phyloP scores from a whole-genome alignment of 257 asterid genomes.

The Mentha longifolia region DNA sequence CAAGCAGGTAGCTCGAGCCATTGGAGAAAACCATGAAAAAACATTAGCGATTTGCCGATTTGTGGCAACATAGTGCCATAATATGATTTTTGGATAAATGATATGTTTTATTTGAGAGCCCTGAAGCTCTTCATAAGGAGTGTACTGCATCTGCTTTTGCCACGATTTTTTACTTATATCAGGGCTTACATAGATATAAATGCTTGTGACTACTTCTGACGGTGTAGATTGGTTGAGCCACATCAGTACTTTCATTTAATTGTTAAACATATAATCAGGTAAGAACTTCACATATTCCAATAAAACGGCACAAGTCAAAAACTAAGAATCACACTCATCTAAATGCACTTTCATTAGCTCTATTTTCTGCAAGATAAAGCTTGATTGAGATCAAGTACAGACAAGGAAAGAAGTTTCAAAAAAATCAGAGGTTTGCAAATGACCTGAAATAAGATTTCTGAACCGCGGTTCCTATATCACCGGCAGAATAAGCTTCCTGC shows the following conservation, averaged over 20 bases:
- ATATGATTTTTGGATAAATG: not conserved
- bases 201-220: constrained; percentile 6
- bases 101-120: constrained; percentile 11
- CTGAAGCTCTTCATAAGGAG: not conserved
- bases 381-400: not conserved
- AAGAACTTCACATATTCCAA: constrained; percentile 9
- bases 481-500: constrained; percentile 81
- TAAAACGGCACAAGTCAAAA: not conserved
- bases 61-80: not conserved
- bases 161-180: not conserved
- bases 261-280: not conserved
- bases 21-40: constrained; percentile 7
- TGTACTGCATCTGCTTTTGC: constrained; percentile 3
- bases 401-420: not conserved
- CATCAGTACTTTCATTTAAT: not conserved
- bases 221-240: constrained; percentile 14
- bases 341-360: not conserved
- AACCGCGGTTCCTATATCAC: constrained; percentile 87
- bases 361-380: too few species aligned
- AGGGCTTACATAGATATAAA: not conserved
- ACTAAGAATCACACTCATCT: not conserved
- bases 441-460: constrained; percentile 91
- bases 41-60: not conserved
- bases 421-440: constrained; percentile 25
- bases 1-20: constrained; percentile 10